phyloP scores from a whole-genome alignment of 371 early-diverging fungal species.

The Mortierella sp. region DNA sequence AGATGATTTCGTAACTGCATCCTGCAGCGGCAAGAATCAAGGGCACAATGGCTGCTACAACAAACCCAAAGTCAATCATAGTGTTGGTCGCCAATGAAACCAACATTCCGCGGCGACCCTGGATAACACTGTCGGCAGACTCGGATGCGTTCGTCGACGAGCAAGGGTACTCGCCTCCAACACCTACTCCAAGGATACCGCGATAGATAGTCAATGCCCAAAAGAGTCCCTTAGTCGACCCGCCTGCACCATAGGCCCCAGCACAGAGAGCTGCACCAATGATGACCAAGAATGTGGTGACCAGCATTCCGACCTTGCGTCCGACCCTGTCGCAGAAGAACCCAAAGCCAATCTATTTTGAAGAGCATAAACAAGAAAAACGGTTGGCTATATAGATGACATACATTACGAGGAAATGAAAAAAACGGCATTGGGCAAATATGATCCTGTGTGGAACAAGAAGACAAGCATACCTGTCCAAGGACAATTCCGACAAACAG shows the following conservation, averaged over 20 bases:
- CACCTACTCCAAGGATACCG: slow-evolving; percentile 65
- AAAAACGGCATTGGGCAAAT: neutral
- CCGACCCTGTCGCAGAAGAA: slow-evolving; percentile 62
- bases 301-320: slow-evolving; percentile 63
- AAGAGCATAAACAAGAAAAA: neutral
- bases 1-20: slow-evolving; percentile 60
- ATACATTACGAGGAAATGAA: neutral
- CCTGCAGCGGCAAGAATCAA: slow-evolving; percentile 58
- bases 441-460: neutral
- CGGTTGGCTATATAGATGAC: neutral
- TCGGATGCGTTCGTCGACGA: slow-evolving; percentile 69
- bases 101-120: slow-evolving; percentile 62
- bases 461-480: slow-evolving; percentile 29
- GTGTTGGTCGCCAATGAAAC: slow-evolving; percentile 65
- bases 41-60: slow-evolving; percentile 65
- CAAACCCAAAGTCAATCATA: slow-evolving; percentile 68
- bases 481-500: slow-evolving; percentile 43
- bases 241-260: slow-evolving; percentile 36
- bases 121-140: slow-evolving; percentile 65
- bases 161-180: slow-evolving; percentile 69
- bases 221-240: slow-evolving; percentile 56
- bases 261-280: slow-evolving; percentile 62
- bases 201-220: slow-evolving; percentile 71
- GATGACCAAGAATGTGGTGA: slow-evolving; percentile 62
- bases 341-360: slow-evolving; percentile 54